Evolutionary conservation across 257 asterid species (phyloP).

Genomic region (Prunella vulgaris): DNA sequence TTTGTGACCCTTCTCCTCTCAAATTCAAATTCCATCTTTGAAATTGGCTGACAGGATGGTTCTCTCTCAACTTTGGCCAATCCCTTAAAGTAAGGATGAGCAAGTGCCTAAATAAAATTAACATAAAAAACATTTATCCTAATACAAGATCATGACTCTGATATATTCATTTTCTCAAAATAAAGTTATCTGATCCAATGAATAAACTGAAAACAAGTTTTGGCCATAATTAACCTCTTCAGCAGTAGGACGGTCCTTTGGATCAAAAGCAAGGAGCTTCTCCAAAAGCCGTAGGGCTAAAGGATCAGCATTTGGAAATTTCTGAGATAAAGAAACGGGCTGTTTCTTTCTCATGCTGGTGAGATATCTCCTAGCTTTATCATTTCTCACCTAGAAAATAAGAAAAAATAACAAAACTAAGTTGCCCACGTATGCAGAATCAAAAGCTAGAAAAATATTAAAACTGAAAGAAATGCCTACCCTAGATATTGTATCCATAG

Average conservation of each 20-base stretch:
- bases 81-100: slow-evolving; percentile 83
- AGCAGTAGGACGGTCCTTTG: slow-evolving; percentile 92
- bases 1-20: slow-evolving; percentile 78
- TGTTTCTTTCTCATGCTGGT: slow-evolving; percentile 88
- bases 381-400: slow-evolving; percentile 67
- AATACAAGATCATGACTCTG: background rate
- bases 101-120: slow-evolving; percentile 49
- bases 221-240: slow-evolving; percentile 53
- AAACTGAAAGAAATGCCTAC: slow-evolving; percentile 35
- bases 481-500: slow-evolving; percentile 74
- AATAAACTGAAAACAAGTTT: background rate
- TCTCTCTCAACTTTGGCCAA: slow-evolving; percentile 72
- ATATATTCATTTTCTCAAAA: background rate
- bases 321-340: slow-evolving; percentile 60
- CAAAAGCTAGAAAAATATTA: background rate
- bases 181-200: background rate
- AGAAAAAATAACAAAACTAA: background rate
- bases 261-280: slow-evolving; percentile 83
- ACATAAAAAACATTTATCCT: background rate
- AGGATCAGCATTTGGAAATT: slow-evolving; percentile 85
- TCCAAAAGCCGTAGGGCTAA: slow-evolving; percentile 59
- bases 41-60: slow-evolving; percentile 73
- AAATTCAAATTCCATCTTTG: slow-evolving; percentile 84
- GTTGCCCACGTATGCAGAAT: background rate
- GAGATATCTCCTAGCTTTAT: slow-evolving; percentile 86